A percentile compares a stretch with the other conserved stretches of the same genome.
Evolutionary conservation across 345 rosid species (phyloP).

Genomic region (Bruguiera gymnorhiza): DNA sequence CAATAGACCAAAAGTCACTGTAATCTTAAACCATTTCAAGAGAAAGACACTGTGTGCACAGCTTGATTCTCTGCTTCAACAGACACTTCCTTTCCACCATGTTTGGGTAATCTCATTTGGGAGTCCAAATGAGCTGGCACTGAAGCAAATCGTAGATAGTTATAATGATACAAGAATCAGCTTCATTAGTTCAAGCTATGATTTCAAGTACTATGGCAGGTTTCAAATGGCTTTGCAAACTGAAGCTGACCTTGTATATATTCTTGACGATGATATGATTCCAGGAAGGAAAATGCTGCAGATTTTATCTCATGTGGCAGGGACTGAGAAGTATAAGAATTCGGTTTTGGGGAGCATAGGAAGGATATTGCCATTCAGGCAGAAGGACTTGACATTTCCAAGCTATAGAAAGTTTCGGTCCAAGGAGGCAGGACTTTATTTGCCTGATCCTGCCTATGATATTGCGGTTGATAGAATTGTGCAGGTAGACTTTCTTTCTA

Average conservation of each 20-base stretch:
- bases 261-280: constrained; percentile 92
- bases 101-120: constrained; percentile 96
- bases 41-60: constrained; percentile 92
- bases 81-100: constrained; percentile 86
- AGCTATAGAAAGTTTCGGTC: constrained; percentile 88
- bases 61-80: constrained; percentile 79
- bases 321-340: constrained; percentile 86
- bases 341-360: constrained; percentile 95
- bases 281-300: constrained; percentile 92
- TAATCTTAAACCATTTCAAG: constrained; percentile 92
- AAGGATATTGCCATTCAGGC: constrained; percentile 88
- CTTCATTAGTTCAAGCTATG: constrained; percentile 86
- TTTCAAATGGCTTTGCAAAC: constrained; percentile 96
- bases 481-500: constrained; percentile 95
- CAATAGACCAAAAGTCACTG: constrained; percentile 68
- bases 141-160: constrained; percentile 66
- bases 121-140: constrained; percentile 66
- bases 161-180: constrained; percentile 90
- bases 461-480: constrained; percentile 72
- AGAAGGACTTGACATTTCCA: constrained; percentile 92
- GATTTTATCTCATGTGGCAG: constrained; percentile 92
- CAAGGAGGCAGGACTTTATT: constrained; percentile 89
- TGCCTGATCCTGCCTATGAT: constrained; percentile 98
- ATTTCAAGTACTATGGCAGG: constrained; percentile 95
- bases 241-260: constrained; percentile 80